Evolutionary conservation across 1,284 basidiomycete genomes (phyloP).

Genomic region (Malassezia globosa): DNA sequence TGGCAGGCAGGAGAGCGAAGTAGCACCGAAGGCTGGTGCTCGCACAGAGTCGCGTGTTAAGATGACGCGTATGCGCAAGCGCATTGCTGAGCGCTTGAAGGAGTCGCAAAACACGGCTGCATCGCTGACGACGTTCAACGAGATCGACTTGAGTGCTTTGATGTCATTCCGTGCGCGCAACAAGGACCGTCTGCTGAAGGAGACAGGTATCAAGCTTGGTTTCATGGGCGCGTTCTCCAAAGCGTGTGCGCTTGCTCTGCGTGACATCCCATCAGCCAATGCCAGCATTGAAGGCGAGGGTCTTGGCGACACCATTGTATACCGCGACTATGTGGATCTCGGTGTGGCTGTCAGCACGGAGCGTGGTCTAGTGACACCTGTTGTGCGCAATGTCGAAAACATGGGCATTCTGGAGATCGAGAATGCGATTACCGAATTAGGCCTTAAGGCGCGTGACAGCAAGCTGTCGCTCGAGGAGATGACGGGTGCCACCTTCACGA

Average conservation of each 20-base stretch:
- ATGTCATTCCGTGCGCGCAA: slow-evolving; percentile 88
- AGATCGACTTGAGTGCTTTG: slow-evolving; percentile 94
- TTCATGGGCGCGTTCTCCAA: slow-evolving; percentile 97
- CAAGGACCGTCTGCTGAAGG: slow-evolving; percentile 85
- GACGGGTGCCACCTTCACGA: slow-evolving; percentile 94
- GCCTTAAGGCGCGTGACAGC: slow-evolving; percentile 88
- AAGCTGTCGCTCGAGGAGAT: slow-evolving; percentile 75
- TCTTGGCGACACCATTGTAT: slow-evolving; percentile 76
- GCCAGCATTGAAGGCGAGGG: slow-evolving; percentile 67
- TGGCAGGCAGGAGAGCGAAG: slow-evolving; percentile 24
- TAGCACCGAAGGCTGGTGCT: slow-evolving; percentile 39
- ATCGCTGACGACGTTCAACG: slow-evolving; percentile 95
- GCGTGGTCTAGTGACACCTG: slow-evolving; percentile 92
- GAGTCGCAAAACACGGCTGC: slow-evolving; percentile 96
- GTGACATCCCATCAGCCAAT: slow-evolving; percentile 88
- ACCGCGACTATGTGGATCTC: slow-evolving; percentile 63
- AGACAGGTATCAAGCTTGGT: slow-evolving; percentile 89
- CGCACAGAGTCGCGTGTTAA: slow-evolving; percentile 74
- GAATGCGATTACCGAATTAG: slow-evolving; percentile 75
- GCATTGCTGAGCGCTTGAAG: slow-evolving; percentile 94
- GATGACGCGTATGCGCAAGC: slow-evolving; percentile 65
- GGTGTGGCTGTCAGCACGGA: slow-evolving; percentile 87
- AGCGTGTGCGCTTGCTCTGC: slow-evolving; percentile 71
- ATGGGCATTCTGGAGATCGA: slow-evolving; percentile 86
- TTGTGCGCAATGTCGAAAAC: slow-evolving; percentile 77